Evolutionary conservation across 2,329 filamentous ascomycete genomes (phyloP), one percentile per base, ranked within the genome.

Genomic region (Fusarium falciforme): DNA sequence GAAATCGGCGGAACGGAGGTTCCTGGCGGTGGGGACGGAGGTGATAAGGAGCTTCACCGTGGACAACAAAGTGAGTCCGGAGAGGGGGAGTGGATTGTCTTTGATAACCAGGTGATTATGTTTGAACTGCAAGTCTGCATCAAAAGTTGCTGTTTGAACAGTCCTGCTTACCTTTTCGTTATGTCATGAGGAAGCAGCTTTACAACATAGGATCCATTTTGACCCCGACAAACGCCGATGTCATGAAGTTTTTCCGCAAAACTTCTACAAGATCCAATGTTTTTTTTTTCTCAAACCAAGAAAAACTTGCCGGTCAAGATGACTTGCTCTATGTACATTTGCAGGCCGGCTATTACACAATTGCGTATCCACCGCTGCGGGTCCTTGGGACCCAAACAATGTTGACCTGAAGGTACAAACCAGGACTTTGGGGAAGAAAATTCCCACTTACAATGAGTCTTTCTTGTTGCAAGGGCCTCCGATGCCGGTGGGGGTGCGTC

Each of bases 301-400:
- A 52, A 59, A 49, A 55, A 58, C 22, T 33, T 47, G 52, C 49
- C 47, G 36, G 44, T 17, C n/a, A 38, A 36, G 25, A 52, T 70
- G 27, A 44, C 63, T 42, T 40, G 17, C 47, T 36, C 40, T 59
- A 61, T 64, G 71, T 47, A 55, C 25, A 47, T 49, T 49, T 29
- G 7, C 20, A 47, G 9, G 44, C 16, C 9, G 27, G 16, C 55
- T 60, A 74, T 74, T 75, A 75, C 72, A 72, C 72, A 74, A 74
- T 75, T 52, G 60, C 49, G 65, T 75, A 73, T 70, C 72, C 72
- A 74, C 72, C 52, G 22, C 42, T 40, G 72, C 65, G 72, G 72
- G 72, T 70, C 66, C 16, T 11, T 33, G 27, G 17, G 25, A 49
- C 31, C 42, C 60, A 62, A 52, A 29, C 16, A 36, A 25, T 36